phyloP scores from a whole-genome alignment of 139 green algal species.

The Astrephomene gubernaculifera region DNA sequence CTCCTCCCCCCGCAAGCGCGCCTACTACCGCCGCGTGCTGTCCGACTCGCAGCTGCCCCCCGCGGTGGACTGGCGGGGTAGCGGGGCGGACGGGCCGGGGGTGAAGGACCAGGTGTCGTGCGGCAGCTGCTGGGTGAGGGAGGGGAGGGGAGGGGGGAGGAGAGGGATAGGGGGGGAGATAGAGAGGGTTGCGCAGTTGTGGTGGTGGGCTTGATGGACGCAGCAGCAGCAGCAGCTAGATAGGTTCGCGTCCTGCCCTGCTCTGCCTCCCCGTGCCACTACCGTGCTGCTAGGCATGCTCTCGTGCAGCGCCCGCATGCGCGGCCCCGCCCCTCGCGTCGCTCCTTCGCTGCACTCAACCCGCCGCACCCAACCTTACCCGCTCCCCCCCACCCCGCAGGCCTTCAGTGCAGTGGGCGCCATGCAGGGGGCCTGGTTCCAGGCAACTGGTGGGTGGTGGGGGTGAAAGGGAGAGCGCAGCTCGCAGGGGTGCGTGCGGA shows the following conservation, averaged over 20 bases:
- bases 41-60: constrained; percentile 47
- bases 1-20: neutral
- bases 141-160: neutral
- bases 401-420: constrained; percentile 42
- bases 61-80: constrained; percentile 69
- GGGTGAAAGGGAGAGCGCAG: neutral
- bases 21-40: neutral
- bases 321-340: no score
- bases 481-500: no score
- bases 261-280: no score
- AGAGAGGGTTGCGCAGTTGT: neutral
- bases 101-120: constrained; percentile 80
- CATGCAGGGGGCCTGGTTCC: constrained; percentile 57
- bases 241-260: no score
- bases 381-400: constrained; percentile 18
- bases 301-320: no score
- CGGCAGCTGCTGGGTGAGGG: constrained; percentile 66
- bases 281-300: no score
- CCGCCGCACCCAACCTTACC: no score
- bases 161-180: neutral
- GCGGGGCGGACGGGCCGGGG: constrained; percentile 52
- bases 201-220: no score
- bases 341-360: no score
- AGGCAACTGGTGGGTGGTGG: constrained; percentile 56
- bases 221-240: no score